phyloP scores from a whole-genome alignment of 2,329 filamentous ascomycete species.

The Achaetomium macrosporum region DNA sequence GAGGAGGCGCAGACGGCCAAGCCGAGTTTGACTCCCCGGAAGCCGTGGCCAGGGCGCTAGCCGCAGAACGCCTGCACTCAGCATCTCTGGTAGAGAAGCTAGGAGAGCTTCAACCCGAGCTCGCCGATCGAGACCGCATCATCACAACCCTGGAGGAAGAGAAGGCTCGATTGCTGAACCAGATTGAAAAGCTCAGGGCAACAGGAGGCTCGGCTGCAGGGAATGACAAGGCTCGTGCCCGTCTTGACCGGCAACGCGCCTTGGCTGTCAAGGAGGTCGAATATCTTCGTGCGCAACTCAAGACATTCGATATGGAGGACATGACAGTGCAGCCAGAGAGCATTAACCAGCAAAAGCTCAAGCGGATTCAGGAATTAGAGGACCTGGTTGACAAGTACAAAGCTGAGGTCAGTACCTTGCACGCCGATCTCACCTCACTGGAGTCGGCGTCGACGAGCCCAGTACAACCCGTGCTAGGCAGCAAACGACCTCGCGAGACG shows the following conservation, averaged over 20 bases:
- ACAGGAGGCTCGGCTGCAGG: constrained; percentile 38
- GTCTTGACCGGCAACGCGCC: constrained; percentile 78
- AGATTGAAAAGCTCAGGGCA: constrained; percentile 64
- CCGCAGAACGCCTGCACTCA: constrained; percentile 74
- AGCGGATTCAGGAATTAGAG: constrained; percentile 76
- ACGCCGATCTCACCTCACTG: constrained; percentile 64
- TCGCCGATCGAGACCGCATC: constrained; percentile 68
- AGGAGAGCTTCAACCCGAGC: constrained; percentile 71
- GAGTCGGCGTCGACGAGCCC: constrained; percentile 41
- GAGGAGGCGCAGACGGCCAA: constrained; percentile 53
- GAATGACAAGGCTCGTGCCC: constrained; percentile 62
- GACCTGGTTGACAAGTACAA: constrained; percentile 83
- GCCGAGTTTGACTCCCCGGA: constrained; percentile 83
- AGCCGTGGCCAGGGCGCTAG: constrained; percentile 74
- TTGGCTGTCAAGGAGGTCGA: constrained; percentile 90
- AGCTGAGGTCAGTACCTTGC: constrained; percentile 66
- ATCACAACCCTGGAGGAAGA: constrained; percentile 69
- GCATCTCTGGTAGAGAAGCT: constrained; percentile 75
- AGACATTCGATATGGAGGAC: constrained; percentile 83
- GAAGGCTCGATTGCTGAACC: constrained; percentile 55
- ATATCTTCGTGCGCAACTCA: constrained; percentile 86
- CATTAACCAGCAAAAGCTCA: constrained; percentile 67
- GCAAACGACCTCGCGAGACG: constrained; percentile 60
- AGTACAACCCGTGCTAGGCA: constrained; percentile 40
- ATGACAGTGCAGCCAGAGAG: constrained; percentile 75